phyloP scores from a whole-genome alignment of 306 rosid species.

The Mucuna pruriens region DNA sequence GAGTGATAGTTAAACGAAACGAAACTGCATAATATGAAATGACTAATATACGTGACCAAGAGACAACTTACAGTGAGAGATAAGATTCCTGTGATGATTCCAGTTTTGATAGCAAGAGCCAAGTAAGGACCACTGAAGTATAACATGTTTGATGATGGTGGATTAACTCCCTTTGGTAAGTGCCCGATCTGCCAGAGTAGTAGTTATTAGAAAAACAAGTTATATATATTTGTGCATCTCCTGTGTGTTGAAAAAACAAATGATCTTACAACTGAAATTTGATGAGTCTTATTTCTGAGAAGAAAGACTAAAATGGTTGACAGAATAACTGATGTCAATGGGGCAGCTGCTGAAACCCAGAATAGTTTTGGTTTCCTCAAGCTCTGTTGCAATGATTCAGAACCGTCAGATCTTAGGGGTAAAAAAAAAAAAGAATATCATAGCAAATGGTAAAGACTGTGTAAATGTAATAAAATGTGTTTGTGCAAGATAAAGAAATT shows the following conservation, averaged over 20 bases:
- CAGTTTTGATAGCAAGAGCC: constrained; percentile 87
- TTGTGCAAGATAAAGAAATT: constrained; percentile 40
- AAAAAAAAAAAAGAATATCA: not conserved
- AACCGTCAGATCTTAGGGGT: constrained; percentile 7
- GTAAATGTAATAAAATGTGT: not conserved
- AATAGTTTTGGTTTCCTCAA: constrained; percentile 79
- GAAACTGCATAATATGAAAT: not conserved
- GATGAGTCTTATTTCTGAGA: constrained; percentile 56
- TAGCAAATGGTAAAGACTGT: not conserved
- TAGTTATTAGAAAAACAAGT: not conserved
- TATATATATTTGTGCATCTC: not conserved
- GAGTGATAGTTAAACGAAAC: constrained; percentile 3
- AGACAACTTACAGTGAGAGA: constrained; percentile 78
- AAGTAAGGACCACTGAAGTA: constrained; percentile 65
- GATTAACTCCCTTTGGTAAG: constrained; percentile 83
- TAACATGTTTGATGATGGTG: constrained; percentile 82
- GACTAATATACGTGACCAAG: not conserved
- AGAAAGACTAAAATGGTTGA: constrained; percentile 79
- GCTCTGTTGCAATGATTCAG: constrained; percentile 60
- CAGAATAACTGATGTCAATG: constrained; percentile 83
- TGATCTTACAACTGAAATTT: constrained; percentile 66
- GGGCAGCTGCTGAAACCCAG: constrained; percentile 96
- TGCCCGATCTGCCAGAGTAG: constrained; percentile 62
- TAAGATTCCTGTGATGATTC: constrained; percentile 83
- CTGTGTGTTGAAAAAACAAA: not conserved